These are phyloP conservation scores for Fusarium graminum DNA, from an alignment of 2,329 filamentous ascomycete genomes.

Conservation along the genomic window DNA sequence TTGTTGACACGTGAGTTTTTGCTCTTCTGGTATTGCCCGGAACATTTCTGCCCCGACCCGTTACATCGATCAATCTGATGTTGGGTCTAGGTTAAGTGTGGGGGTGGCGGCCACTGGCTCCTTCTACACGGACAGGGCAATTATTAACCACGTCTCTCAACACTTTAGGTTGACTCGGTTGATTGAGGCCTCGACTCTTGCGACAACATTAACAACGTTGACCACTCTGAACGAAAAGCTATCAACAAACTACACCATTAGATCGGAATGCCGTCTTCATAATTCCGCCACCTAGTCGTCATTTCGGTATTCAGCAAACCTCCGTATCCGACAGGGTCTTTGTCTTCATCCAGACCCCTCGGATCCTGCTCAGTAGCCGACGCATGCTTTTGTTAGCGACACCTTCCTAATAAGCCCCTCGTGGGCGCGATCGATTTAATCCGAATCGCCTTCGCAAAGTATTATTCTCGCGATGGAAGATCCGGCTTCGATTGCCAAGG, in stretches of 20 bases:
- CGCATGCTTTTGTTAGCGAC: conserved; percentile 42
- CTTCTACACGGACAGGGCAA: conserved; percentile 30
- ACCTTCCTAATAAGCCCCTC: conserved; percentile 47
- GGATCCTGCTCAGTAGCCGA: conserved; percentile 21
- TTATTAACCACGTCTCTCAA: conserved; percentile 49
- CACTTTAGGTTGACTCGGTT: conserved; percentile 25
- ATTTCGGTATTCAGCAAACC: conserved; percentile 8
- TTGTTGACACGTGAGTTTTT: conserved; percentile 40
- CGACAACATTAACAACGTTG: conserved; percentile 3
- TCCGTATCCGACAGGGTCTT: conserved; percentile 2
- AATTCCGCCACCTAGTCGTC: neutral
- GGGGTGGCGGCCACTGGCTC: conserved; percentile 43
- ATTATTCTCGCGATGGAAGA: conserved; percentile 46
- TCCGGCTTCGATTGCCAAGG: conserved; percentile 38
- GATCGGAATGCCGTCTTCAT: neutral
- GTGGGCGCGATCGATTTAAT: conserved; percentile 47
- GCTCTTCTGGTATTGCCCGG: conserved; percentile 10
- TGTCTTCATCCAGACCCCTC: conserved; percentile 30
- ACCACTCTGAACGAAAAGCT: neutral
- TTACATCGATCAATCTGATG: neutral
- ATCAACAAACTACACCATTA: neutral
- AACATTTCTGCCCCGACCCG: conserved; percentile 29
- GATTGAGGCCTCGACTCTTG: conserved; percentile 14
- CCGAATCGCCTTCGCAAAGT: conserved; percentile 38
- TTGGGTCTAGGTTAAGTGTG: conserved; percentile 31